Evolutionary conservation across 2,329 filamentous ascomycete genomes (phyloP).

Genomic region (Sclerotinia minor): DNA sequence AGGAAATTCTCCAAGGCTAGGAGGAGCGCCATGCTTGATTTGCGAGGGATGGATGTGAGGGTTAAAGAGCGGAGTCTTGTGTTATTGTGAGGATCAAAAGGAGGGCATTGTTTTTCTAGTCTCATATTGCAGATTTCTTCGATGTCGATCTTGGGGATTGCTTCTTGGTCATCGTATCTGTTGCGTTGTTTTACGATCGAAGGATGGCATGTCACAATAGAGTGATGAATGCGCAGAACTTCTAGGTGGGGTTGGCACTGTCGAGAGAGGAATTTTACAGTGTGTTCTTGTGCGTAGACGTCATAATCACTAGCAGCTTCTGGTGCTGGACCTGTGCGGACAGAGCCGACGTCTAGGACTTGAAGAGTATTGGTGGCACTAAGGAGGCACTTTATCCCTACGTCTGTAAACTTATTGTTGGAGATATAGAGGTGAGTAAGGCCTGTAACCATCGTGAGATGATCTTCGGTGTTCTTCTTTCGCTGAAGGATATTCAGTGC

Average conservation of each 20-base stretch:
- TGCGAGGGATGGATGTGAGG: conserved; percentile 55
- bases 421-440: conserved; percentile 58
- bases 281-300: conserved; percentile 1
- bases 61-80: conserved; percentile 55
- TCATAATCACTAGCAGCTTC: not conserved
- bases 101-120: conserved; percentile 47
- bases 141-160: conserved; percentile 41
- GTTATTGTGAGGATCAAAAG: conserved; percentile 57
- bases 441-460: conserved; percentile 43
- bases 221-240: conserved; percentile 58
- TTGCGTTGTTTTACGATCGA: conserved; percentile 37
- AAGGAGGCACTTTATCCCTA: conserved; percentile 49
- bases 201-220: conserved; percentile 56
- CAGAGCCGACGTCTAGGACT: conserved; percentile 53
- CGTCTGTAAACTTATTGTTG: conserved; percentile 49
- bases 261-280: not conserved
- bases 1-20: conserved; percentile 52
- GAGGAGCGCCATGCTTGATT: conserved; percentile 53
- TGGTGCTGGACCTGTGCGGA: conserved; percentile 26
- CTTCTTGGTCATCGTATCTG: not conserved
- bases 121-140: conserved; percentile 41
- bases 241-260: conserved; percentile 46
- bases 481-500: conserved; percentile 41
- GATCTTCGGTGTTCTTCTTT: conserved; percentile 42
- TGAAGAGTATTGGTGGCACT: conserved; percentile 48